These are phyloP conservation scores for Termitomyces eurrhizus DNA, from an alignment of 768 basidiomycete species.

Conservation along the genomic window DNA sequence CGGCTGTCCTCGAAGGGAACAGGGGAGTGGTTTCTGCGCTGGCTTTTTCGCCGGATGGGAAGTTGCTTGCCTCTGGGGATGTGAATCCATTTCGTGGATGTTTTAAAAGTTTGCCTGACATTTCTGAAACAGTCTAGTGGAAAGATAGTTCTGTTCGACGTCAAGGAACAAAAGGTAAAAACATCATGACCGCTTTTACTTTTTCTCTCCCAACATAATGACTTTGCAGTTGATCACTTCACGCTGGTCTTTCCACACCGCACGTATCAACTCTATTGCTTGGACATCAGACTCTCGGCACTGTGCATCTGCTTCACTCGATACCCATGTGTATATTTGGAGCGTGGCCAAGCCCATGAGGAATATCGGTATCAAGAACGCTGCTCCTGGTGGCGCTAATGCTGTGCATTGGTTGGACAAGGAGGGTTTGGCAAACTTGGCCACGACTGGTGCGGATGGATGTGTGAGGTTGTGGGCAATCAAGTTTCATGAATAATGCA, in stretches of 20 bases:
- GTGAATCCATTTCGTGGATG: slow-evolving; percentile 41
- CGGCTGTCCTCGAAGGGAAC: slow-evolving; percentile 58
- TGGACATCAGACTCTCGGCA: slow-evolving; percentile 75
- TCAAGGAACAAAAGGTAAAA: slow-evolving; percentile 56
- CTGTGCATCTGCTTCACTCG: slow-evolving; percentile 86
- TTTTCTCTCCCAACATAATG: background rate
- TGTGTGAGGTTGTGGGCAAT: slow-evolving; percentile 74
- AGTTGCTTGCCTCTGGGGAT: slow-evolving; percentile 77
- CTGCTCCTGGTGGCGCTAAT: slow-evolving; percentile 80
- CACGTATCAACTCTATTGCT: slow-evolving; percentile 71
- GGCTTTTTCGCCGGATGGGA: slow-evolving; percentile 77
- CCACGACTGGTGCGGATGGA: slow-evolving; percentile 78
- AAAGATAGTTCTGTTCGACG: slow-evolving; percentile 76
- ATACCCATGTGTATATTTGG: slow-evolving; percentile 91
- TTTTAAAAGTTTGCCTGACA: background rate
- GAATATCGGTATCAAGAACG: slow-evolving; percentile 83
- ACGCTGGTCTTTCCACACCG: slow-evolving; percentile 86
- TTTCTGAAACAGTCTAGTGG: slow-evolving; percentile 59
- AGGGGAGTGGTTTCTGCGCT: slow-evolving; percentile 68
- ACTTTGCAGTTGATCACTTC: slow-evolving; percentile 54
- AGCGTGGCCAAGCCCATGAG: slow-evolving; percentile 64
- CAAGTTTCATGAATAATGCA: slow-evolving; percentile 32
- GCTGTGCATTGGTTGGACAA: slow-evolving; percentile 74
- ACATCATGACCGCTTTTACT: too few species aligned
- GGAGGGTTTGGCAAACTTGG: slow-evolving; percentile 44